A percentile compares a stretch with the other conserved stretches of the same genome.
Evolutionary conservation across 306 rosid species (phyloP).

Genomic region (Vachellia pachyceras): DNA sequence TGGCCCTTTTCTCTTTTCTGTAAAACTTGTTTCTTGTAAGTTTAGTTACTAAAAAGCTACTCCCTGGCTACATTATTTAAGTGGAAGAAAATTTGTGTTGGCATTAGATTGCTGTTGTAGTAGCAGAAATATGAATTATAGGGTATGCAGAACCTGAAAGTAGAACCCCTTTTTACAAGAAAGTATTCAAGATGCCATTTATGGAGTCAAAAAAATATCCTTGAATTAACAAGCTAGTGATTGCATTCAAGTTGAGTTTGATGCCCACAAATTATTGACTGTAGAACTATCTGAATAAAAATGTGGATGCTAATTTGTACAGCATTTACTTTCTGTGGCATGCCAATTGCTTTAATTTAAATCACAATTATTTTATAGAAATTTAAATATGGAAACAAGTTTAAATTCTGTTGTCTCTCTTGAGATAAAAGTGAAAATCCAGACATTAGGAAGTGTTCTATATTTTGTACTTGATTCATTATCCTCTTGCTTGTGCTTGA

Average conservation of each 20-base stretch:
- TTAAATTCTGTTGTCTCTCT: not conserved
- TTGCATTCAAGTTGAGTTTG: not conserved
- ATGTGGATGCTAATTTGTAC: not conserved
- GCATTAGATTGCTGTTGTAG: not conserved
- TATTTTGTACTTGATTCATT: not conserved
- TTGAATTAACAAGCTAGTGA: not conserved
- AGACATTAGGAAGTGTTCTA: constrained; percentile 1
- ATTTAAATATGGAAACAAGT: not conserved
- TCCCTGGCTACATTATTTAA: constrained; percentile 17
- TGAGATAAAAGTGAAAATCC: not conserved
- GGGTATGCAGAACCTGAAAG: not conserved
- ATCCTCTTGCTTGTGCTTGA: constrained; percentile 1
- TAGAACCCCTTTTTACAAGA: not conserved
- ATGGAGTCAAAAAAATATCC: not conserved
- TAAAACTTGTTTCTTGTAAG: constrained; percentile 1
- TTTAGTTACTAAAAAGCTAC: not conserved
- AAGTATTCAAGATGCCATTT: not conserved
- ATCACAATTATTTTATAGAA: not conserved
- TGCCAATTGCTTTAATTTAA: not conserved
- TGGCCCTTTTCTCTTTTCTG: constrained; percentile 1
- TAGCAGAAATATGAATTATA: constrained; percentile 16
- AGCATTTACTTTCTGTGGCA: constrained; percentile 1
- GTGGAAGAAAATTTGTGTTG: constrained; percentile 2
- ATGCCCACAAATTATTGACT: not conserved
- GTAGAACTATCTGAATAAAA: not conserved